Conservation (phyloP, 1,139 yeast genomes). For the Saccharomyces hybrid region DNA sequence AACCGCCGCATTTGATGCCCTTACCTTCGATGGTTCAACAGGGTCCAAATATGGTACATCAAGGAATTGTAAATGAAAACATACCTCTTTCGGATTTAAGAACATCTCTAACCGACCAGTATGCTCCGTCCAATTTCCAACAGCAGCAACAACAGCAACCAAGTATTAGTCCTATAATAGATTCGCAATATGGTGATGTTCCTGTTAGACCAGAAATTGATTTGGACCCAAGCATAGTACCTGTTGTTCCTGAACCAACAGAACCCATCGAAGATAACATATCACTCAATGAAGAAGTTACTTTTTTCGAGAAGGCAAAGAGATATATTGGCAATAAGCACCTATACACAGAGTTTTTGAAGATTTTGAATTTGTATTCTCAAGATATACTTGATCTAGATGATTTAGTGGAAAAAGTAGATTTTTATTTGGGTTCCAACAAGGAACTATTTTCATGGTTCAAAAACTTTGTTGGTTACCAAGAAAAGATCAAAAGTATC, state of each 20-base stretch:
- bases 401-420: conserved; percentile 76
- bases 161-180: not conserved
- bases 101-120: not conserved
- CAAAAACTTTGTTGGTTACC: conserved; percentile 83
- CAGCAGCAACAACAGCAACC: not conserved
- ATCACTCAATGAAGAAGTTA: conserved; percentile 71
- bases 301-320: conserved; percentile 87
- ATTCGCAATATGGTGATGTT: conserved; percentile 31
- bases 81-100: not conserved
- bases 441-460: conserved; percentile 85
- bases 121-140: not conserved
- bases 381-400: conserved; percentile 83
- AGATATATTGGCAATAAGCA: conserved; percentile 85
- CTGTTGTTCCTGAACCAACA: conserved; percentile 81
- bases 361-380: conserved; percentile 75
- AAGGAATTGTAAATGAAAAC: conserved; percentile 2
- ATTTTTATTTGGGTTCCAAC: conserved; percentile 73
- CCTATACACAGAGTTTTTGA: conserved; percentile 83
- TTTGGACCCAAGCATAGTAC: conserved; percentile 63
- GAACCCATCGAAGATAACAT: conserved; percentile 59
- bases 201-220: conserved; percentile 45
- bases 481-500: conserved; percentile 66
- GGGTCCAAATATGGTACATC: not conserved
- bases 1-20: conserved; percentile 2
- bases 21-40: conserved; percentile 6